Evolutionary conservation across 1,284 basidiomycete species (phyloP).

Genomic region (Xerocomus minutiporus): DNA sequence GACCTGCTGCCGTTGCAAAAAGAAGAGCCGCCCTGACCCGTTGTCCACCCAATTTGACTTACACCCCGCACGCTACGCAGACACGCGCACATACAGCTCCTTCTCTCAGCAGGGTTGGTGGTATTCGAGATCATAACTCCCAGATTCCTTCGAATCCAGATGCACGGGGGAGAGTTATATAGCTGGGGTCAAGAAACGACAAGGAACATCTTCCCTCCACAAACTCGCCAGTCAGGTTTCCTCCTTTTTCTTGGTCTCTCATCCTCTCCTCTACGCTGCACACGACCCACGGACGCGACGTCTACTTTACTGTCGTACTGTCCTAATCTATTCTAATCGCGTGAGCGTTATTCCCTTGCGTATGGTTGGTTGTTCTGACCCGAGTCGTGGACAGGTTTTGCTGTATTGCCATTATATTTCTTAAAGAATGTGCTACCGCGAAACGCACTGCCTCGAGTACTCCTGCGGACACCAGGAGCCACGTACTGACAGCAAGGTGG

Average conservation of each 20-base stretch:
- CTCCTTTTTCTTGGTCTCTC: constrained; percentile 4
- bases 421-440: constrained; percentile 28
- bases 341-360: constrained; percentile 9
- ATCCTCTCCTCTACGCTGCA: neutral
- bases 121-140: constrained; percentile 4
- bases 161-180: constrained; percentile 19
- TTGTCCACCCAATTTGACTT: neutral
- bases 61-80: neutral
- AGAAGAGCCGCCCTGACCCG: neutral
- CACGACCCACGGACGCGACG: neutral
- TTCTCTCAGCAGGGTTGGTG: constrained; percentile 12
- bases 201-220: constrained; percentile 5
- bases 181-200: constrained; percentile 7
- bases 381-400: constrained; percentile 7
- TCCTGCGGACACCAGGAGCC: constrained; percentile 25
- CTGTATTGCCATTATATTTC: neutral
- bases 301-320: neutral
- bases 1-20: constrained; percentile 4
- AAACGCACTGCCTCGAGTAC: constrained; percentile 24
- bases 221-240: constrained; percentile 9
- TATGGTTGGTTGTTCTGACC: constrained; percentile 17
- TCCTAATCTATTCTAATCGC: constrained; percentile 25
- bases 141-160: constrained; percentile 3
- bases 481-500: constrained; percentile 29
- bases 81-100: constrained; percentile 8